Evolutionary conservation across 177 flowering plant genomes (phyloP).

Genomic region (Vitis hybrid): DNA sequence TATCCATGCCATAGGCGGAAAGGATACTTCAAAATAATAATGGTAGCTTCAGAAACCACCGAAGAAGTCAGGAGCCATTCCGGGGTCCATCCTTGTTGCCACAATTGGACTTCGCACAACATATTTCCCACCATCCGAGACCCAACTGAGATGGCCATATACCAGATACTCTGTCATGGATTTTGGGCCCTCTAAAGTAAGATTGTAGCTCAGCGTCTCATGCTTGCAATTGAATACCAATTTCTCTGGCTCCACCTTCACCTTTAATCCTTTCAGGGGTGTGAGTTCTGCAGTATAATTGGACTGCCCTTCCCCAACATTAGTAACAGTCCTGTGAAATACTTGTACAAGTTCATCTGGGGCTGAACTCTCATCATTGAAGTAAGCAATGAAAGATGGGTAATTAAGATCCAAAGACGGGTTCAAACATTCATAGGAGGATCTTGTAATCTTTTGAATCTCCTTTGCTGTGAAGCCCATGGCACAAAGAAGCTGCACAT

Average conservation of each 20-base stretch:
- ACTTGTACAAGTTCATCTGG: conserved; percentile 3
- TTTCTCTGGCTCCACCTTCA: conserved; percentile 35
- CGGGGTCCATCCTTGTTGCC: conserved; percentile 19
- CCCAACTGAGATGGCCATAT: conserved; percentile 43
- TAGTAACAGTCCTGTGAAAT: conserved; percentile 50
- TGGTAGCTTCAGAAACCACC: too few species aligned
- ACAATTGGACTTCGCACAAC: conserved; percentile 53
- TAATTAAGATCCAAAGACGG: conserved; percentile 39
- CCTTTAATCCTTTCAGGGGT: conserved; percentile 21
- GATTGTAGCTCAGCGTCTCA: conserved; percentile 33
- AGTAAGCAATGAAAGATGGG: conserved; percentile 54
- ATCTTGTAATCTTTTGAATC: conserved; percentile 29
- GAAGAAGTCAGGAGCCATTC: not conserved
- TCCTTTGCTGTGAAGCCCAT: conserved; percentile 35
- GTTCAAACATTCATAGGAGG: conserved; percentile 25
- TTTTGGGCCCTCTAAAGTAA: conserved; percentile 31
- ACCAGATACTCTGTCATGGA: conserved; percentile 19
- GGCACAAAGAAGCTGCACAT: conserved; percentile 42
- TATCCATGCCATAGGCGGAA: too few species aligned
- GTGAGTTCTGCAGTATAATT: conserved; percentile 30
- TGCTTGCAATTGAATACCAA: conserved; percentile 34
- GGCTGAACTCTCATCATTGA: conserved; percentile 14
- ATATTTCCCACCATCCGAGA: conserved; percentile 31
- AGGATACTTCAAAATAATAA: too few species aligned
- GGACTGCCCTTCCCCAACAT: conserved; percentile 33